Evolutionary conservation across 257 asterid species (phyloP).

Genomic region (Nicotiana paniculata): DNA sequence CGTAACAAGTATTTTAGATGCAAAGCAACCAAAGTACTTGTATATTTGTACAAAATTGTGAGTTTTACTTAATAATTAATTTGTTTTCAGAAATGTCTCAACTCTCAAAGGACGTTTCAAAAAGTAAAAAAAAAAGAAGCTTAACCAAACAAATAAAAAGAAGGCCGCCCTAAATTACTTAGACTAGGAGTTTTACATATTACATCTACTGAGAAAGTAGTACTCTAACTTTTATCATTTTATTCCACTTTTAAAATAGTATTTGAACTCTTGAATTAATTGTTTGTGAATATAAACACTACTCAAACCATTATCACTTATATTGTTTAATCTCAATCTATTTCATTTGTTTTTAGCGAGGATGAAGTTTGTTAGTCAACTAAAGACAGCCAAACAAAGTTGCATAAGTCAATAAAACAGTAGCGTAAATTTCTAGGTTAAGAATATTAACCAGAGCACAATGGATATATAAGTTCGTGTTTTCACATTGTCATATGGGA

Average conservation of each 20-base stretch:
- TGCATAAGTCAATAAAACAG: background rate
- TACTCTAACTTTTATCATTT: background rate
- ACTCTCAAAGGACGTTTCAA: background rate
- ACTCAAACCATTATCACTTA: background rate
- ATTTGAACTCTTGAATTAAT: background rate
- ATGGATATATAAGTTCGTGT: background rate
- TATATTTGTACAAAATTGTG: background rate
- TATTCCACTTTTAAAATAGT: background rate
- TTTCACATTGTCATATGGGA: conserved; percentile 1
- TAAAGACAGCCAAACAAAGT: background rate
- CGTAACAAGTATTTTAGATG: background rate
- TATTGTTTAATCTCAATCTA: background rate
- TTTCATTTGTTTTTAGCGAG: background rate
- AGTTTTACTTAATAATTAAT: background rate
- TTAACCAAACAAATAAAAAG: background rate
- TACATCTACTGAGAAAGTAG: background rate
- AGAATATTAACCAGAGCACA: background rate
- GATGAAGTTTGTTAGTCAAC: background rate
- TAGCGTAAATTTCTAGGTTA: background rate
- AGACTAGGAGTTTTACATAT: background rate
- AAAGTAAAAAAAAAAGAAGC: background rate
- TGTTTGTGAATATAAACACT: too few species aligned
- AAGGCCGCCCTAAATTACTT: background rate
- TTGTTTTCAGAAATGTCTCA: background rate
- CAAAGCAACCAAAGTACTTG: background rate